Evolutionary conservation across 805 yeast genomes (phyloP), one percentile per base, ranked within the genome.

Genomic region (Metschnikowia kunwiensis): DNA sequence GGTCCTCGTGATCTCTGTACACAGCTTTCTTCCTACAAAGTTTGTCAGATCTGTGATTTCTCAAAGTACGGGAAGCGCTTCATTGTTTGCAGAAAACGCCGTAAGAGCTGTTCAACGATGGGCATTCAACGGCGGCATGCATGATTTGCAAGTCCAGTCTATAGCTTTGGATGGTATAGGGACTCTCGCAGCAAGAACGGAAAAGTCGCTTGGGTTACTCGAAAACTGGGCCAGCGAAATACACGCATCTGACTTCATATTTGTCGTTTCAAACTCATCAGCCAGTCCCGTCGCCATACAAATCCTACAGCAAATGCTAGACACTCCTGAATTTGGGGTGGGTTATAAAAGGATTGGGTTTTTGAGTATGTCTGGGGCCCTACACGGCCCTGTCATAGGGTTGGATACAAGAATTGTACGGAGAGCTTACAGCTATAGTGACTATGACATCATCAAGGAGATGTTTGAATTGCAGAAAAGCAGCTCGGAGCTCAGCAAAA

Each of bases 161-260:
- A 64, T 68, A 23, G 63, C 70, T 5, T 49, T 68, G 7, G 74
- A 68, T 32, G 72, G 74, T 1, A 59, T 58, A 33, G 72, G 72
- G 5, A 54, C 50, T 18, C 54, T 63, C 12, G 44, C 46, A 6
- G 58, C 58, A 9, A 40, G 71, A 27, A 61, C 54, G 5, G 49
- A 51, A 7, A 44, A 51, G 25, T 49, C 60, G 24, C 32, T 50
- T 11, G 37, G 46, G 27, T 39, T 68, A 7, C 44, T 68, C 8
- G 39, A 44, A 9, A 67, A 65, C 38, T 68, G 74, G 74, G 34
- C 33, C 9, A 51, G 44, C 9, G 37, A 47, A 9, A 47, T 68
- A 3, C 47, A 45, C 11, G 46, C 46, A 5, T 39, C 64, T 31
- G 72, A 68, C 41, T 58, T 60, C 23, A 33, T 67, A 3, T 59